A percentile compares a stretch with the other conserved stretches of the same genome.
Evolutionary conservation across 805 yeast genomes (phyloP).

Genomic region (Yarrowia sp.): DNA sequence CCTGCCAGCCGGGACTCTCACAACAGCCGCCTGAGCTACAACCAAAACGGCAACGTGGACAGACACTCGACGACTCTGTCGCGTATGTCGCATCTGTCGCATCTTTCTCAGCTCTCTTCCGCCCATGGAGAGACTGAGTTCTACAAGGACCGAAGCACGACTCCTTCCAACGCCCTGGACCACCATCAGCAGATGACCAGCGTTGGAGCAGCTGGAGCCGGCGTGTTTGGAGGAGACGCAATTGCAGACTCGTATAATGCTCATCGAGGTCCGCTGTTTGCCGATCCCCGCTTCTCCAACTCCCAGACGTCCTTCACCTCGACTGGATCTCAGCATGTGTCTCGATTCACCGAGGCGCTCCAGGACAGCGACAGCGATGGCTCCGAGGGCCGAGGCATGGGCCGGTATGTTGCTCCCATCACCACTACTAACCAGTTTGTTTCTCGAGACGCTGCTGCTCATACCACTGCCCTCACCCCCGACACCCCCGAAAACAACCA

Average conservation of each 20-base stretch:
- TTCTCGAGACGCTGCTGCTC: neutral
- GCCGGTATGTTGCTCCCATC: neutral
- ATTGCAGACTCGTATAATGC: constrained; percentile 8
- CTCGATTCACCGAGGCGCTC: constrained; percentile 2
- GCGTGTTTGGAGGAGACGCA: neutral
- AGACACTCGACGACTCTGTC: neutral
- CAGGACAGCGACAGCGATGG: neutral
- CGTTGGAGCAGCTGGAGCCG: neutral
- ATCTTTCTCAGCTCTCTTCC: neutral
- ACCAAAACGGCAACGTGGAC: neutral
- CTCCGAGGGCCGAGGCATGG: neutral
- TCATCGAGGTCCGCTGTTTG: neutral
- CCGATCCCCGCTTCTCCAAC: neutral
- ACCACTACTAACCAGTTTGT: neutral
- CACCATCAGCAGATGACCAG: neutral
- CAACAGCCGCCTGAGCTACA: neutral
- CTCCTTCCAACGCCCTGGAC: constrained; percentile 11
- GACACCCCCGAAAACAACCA: neutral
- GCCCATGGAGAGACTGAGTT: neutral
- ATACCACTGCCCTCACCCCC: neutral
- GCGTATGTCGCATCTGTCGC: neutral
- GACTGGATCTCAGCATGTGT: neutral
- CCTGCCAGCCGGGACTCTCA: neutral
- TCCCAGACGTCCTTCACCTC: neutral
- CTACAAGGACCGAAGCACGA: constrained; percentile 13